Percentiles rank a stretch among this genome's conserved stretches.
Evolutionary conservation across 2,329 filamentous ascomycete genomes (phyloP).

Genomic region (Penicillium sp.): DNA sequence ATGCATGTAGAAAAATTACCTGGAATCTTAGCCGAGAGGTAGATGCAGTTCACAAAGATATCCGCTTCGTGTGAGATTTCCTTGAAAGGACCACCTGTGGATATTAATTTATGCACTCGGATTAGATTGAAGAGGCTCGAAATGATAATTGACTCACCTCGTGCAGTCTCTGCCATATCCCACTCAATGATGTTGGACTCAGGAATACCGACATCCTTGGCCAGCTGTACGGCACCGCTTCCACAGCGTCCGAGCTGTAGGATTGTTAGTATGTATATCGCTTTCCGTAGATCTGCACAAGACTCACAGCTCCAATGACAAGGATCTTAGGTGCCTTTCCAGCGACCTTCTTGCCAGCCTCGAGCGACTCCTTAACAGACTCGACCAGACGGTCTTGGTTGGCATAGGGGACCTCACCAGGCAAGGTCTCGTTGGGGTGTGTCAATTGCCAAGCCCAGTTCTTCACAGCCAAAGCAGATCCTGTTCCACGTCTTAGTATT

Average conservation of each 20-base stretch:
- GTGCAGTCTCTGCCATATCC: conserved; percentile 78
- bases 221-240: conserved; percentile 77
- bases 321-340: conserved; percentile 71
- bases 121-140: background rate
- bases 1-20: conserved; percentile 27
- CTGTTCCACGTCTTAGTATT: conserved; percentile 29
- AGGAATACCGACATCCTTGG: conserved; percentile 69
- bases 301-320: conserved; percentile 70
- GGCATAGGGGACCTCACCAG: conserved; percentile 56
- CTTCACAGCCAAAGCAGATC: conserved; percentile 71
- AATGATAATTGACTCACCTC: conserved; percentile 41
- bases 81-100: conserved; percentile 64
- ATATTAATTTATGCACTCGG: conserved; percentile 17
- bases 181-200: conserved; percentile 67
- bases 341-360: conserved; percentile 63
- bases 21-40: conserved; percentile 73
- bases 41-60: conserved; percentile 87
- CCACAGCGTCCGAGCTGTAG: conserved; percentile 64
- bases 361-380: conserved; percentile 70
- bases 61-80: conserved; percentile 69
- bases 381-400: conserved; percentile 71
- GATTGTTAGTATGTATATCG: conserved; percentile 10
- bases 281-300: background rate
- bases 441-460: conserved; percentile 80
- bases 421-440: conserved; percentile 65